Percentiles rank a stretch among this genome's conserved stretches.
Evolutionary conservation across 1,284 basidiomycete genomes (phyloP).

Genomic region (Austroboletus olivaceoglutinosus): DNA sequence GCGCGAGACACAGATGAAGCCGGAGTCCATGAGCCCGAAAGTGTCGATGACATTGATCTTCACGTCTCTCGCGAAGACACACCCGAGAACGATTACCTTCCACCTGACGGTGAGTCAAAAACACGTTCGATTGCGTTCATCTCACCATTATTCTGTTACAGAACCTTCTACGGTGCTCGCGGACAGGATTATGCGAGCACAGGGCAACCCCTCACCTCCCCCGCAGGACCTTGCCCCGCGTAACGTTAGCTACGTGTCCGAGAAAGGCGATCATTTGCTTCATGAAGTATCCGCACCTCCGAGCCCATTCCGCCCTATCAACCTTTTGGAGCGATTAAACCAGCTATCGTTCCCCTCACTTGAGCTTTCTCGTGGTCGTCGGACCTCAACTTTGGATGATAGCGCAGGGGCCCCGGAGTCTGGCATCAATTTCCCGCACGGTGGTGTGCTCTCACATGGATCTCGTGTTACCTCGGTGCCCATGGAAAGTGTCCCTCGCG

Average conservation of each 20-base stretch:
- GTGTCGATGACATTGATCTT: slow-evolving; percentile 32
- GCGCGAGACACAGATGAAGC: slow-evolving; percentile 13
- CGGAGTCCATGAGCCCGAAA: slow-evolving; percentile 32
- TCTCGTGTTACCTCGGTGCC: slow-evolving; percentile 25
- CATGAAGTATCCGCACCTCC: slow-evolving; percentile 20
- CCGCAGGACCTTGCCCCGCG: slow-evolving; percentile 41
- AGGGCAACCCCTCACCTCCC: slow-evolving; percentile 74
- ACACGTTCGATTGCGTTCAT: slow-evolving; percentile 2
- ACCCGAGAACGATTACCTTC: slow-evolving; percentile 42
- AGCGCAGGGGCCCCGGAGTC: slow-evolving; percentile 2
- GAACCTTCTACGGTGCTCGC: slow-evolving; percentile 68
- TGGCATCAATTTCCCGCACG: slow-evolving; percentile 9
- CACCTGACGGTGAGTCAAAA: slow-evolving; percentile 44
- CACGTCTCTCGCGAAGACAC: slow-evolving; percentile 39
- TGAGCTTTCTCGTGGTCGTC: slow-evolving; percentile 1
- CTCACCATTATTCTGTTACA: slow-evolving; percentile 23
- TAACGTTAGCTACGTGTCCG: slow-evolving; percentile 14
- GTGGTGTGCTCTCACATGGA: slow-evolving; percentile 44
- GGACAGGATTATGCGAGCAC: slow-evolving; percentile 60
- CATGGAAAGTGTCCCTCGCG: slow-evolving; percentile 1
- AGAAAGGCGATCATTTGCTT: slow-evolving; percentile 15
- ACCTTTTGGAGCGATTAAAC: slow-evolving; percentile 30
- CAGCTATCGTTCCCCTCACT: slow-evolving; percentile 12
- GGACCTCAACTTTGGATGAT: slow-evolving; percentile 1
- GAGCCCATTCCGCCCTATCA: slow-evolving; percentile 34